A percentile compares a stretch with the other conserved stretches of the same genome.
phyloP scores from a whole-genome alignment of 78 protist genomes.

The Dictyostelium firmibasis region DNA sequence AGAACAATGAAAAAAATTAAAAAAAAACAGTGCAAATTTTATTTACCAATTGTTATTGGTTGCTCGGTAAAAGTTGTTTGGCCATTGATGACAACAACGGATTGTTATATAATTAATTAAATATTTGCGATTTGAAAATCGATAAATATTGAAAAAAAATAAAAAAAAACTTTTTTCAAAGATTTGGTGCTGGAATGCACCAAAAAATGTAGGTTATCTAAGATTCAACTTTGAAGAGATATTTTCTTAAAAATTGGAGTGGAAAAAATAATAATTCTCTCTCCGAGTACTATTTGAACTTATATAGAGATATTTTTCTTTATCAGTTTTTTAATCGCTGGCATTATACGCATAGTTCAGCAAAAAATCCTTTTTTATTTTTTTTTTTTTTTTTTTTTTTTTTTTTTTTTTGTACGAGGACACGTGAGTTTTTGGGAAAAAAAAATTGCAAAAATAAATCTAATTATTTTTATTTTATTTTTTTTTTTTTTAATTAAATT shows the following conservation, averaged over 20 bases:
- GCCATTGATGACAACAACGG: background rate
- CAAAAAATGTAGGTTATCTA: background rate
- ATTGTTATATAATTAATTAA: background rate
- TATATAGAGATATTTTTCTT: background rate
- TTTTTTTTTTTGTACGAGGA: background rate
- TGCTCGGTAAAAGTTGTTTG: background rate
- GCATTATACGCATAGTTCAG: no score
- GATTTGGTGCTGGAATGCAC: background rate
- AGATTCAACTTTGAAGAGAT: background rate
- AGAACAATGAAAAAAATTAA: background rate
- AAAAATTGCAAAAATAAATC: background rate
- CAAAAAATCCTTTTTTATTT: no score
- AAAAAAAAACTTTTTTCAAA: background rate
- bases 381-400: no score
- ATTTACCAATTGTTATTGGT: background rate
- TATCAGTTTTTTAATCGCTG: background rate
- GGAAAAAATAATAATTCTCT: background rate
- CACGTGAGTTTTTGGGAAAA: background rate
- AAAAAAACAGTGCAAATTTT: background rate
- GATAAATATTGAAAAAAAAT: background rate
- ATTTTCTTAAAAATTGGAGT: background rate
- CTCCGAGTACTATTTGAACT: background rate
- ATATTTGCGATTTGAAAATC: background rate
- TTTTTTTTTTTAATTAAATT: no score
- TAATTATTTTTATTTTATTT: no score